Percentiles rank a stretch among this genome's conserved stretches.
Evolutionary conservation across 805 yeast species (phyloP).

Genomic region (Lachancea mirantina): DNA sequence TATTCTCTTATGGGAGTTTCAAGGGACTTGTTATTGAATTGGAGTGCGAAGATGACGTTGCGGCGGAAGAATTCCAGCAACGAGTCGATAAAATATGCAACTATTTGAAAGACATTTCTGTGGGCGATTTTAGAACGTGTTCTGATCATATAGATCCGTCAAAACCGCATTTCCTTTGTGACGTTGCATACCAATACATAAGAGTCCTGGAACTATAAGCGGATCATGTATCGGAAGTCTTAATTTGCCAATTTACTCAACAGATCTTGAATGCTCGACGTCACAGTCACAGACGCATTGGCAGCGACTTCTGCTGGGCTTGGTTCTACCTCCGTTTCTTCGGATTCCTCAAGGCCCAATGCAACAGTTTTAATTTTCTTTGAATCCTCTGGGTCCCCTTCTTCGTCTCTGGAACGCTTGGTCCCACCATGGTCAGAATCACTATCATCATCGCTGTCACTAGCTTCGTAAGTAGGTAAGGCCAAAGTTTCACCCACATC

Average conservation of each 20-base stretch:
- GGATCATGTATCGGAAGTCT: slow-evolving; percentile 3
- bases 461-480: slow-evolving; percentile 28
- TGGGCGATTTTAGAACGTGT: slow-evolving; percentile 19
- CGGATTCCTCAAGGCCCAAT: slow-evolving; percentile 5
- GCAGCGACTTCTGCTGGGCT: slow-evolving; percentile 10
- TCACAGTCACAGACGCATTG: slow-evolving; percentile 17
- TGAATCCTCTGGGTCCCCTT: slow-evolving; percentile 1
- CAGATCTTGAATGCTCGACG: slow-evolving; percentile 31
- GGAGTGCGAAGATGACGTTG: slow-evolving; percentile 11
- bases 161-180: slow-evolving; percentile 14
- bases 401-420: not conserved
- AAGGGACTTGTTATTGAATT: slow-evolving; percentile 28
- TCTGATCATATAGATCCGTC: slow-evolving; percentile 13
- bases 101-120: slow-evolving; percentile 15
- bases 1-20: slow-evolving; percentile 29
- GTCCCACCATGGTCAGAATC: slow-evolving; percentile 11
- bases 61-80: slow-evolving; percentile 13
- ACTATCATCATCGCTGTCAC: slow-evolving; percentile 16
- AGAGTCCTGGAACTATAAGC: slow-evolving; percentile 20
- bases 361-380: slow-evolving; percentile 8
- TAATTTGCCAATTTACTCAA: slow-evolving; percentile 30
- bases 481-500: slow-evolving; percentile 14
- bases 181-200: slow-evolving; percentile 27
- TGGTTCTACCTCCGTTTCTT: slow-evolving; percentile 13
- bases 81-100: slow-evolving; percentile 15